phyloP scores from a whole-genome alignment of 176 grass and related monocot genomes.

The Avena atlantica region DNA sequence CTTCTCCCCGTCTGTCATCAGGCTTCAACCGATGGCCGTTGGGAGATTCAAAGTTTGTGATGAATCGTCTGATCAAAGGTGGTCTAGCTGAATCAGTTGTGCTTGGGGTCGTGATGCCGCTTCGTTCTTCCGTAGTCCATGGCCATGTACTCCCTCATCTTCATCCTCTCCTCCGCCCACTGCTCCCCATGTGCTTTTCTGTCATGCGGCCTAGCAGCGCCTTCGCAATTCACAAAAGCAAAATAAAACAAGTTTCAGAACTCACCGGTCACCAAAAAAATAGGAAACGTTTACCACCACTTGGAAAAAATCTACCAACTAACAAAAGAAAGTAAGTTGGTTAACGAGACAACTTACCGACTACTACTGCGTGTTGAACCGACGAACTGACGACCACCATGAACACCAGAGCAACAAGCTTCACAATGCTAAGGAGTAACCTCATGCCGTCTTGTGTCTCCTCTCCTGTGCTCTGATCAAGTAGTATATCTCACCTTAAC shows the following conservation, averaged over 20 bases:
- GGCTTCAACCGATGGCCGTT: background rate
- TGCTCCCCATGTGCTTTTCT: slow-evolving; percentile 45
- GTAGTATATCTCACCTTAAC: slow-evolving; percentile 18
- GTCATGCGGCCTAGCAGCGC: slow-evolving; percentile 63
- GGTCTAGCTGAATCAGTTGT: slow-evolving; percentile 52
- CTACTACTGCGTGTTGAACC: slow-evolving; percentile 55
- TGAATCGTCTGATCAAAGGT: background rate
- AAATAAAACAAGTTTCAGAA: slow-evolving; percentile 9
- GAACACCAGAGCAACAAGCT: slow-evolving; percentile 46
- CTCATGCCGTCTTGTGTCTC: slow-evolving; percentile 45
- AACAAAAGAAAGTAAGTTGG: background rate
- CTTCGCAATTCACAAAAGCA: slow-evolving; percentile 28
- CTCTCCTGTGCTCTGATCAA: slow-evolving; percentile 13
- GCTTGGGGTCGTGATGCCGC: slow-evolving; percentile 44
- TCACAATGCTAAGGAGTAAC: slow-evolving; percentile 43
- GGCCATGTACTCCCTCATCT: slow-evolving; percentile 56
- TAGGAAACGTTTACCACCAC: too few relatives aligned
- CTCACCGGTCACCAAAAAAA: background rate
- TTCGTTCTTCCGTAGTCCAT: slow-evolving; percentile 34
- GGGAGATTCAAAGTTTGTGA: background rate
- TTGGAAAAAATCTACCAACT: background rate
- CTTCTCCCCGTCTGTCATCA: slow-evolving; percentile 12
- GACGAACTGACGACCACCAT: slow-evolving; percentile 51
- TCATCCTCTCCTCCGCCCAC: slow-evolving; percentile 59
- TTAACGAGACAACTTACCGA: slow-evolving; percentile 56